Base-by-base conservation (phyloP, 2,329 filamentous ascomycete species). In the Fusarium coicis region DNA sequence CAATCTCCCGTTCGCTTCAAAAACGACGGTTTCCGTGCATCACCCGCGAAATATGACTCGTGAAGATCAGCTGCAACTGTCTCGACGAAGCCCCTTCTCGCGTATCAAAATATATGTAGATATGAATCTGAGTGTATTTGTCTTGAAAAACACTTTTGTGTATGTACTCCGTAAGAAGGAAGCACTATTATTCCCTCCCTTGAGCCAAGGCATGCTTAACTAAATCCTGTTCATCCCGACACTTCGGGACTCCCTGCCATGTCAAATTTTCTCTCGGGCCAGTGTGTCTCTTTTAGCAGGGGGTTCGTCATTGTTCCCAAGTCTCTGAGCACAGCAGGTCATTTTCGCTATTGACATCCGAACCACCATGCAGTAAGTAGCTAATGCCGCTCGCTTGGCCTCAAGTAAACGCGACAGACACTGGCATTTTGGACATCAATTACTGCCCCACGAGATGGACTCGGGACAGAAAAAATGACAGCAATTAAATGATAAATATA, bases 171-270 rank as follows among this genome's bases (percentile, higher is more conserved):
- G 30, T 34, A 15, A 42, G 21, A 30, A 42, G 18, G 46, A 39
- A 37, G 61, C 26, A n/a, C 18, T 18, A 19, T 54, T 39, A 19
- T 54, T 39, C 52, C 32, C 34, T 42, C 42, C 32, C 57, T 39
- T 54, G 30, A 49, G 30, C 49, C 54, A 61, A 61, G 55, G 61
- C 69, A 44, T 37, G 44, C 40, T 36, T 36, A 36, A 49, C n/a
- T 36, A 40, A 55, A 53, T 53, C 60, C 55, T 59, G 26, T 52
- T 56, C 44, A 50, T 68, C 72, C 74, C 72, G 72, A 75, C 66
- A 46, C 46, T 65, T 55, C 15, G 72, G 74, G 69, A 76, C 74
- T 66, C 71, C 73, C 68, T 74, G 73, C 60, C 49, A 40, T 56
- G 52, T 40, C 50, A 30, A 36, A 50, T 54, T 46, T 66, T 53